Evolutionary conservation across 2,329 filamentous ascomycete species (phyloP), one percentile per base, ranked within the genome.

Genomic region (Decorospora gaudefroyi): DNA sequence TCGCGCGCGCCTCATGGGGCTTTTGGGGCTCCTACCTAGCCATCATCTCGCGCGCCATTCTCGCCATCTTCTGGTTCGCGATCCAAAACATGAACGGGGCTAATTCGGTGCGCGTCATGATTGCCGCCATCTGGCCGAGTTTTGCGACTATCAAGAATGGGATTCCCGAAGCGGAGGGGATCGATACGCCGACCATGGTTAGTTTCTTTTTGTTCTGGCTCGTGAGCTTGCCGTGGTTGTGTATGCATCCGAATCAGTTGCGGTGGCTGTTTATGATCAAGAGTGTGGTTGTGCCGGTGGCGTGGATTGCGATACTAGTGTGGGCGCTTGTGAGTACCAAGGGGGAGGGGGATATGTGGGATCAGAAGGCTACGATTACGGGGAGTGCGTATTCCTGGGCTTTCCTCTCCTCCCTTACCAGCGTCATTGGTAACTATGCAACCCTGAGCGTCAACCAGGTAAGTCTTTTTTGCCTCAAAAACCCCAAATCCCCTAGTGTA

Each of bases 11-110:
- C 2, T 76, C 73, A 34, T 83, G 79, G 72, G 80, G 80, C 0
- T 82, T 80, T 66, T 80, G 75, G 72, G 78, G 79, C 39, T 78
- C 75, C 16, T 79, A 80, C 56, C 69, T 82, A 25, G 74, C 78
- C 16, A 78, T 82, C 38, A 56, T 81, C 6, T 78, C 76, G 0
- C 72, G 79, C 8, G 72, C 74, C 26, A 76, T 82, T 42, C 73
- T 82, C 3, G 79, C 78, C 4, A 62, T 81, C 12, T 81, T 83
- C 65, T 82, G 80, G 85, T 81, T 86, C 39, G 82, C 83, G 0
- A 84, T 87, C 32, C 82, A 86, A 53, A 81, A 79, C 27, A 81
- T 82, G 47, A 84, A 84, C 51, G 83, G 84, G 0, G 82, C 78
- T 0, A 78, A 80, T 43, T 72, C 74, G 0, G 71, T 80, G 6